Evolutionary conservation across 257 asterid species (phyloP), one percentile per base, ranked within the genome.

Genomic region (Solanum lycopersicoides): DNA sequence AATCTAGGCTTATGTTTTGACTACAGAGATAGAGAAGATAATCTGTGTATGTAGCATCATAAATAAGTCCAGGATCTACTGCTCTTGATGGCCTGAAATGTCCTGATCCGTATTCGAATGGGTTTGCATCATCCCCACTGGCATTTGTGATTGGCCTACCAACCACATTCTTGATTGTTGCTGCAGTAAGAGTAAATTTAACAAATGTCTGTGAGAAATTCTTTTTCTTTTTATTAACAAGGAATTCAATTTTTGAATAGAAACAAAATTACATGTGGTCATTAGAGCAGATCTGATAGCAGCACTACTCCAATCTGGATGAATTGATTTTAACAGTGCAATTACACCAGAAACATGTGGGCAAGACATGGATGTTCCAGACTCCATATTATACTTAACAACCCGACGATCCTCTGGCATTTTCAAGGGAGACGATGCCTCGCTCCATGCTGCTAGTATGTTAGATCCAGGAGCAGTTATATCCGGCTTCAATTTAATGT

Each of bases 351-450:
- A 86, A 11, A 92, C 93, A 44, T 93, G 95, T 6, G 96, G 95
- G 86, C 93, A 92, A 15, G 96, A 73, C 96, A 93, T 92, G 45
- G 96, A 93, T 3, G 94, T 93, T 37, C 95, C 94, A 0, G 93
- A 91, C 0, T 7, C 13, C 3, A 92, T 44, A 0, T 90, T 74
- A n/a, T 69, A 93, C 87, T 91, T 88, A 6, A 87, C 92, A 12
- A 84, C 88, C 84, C 93, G 82, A n/a, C 18, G 28, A 56, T 91
- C 93, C 4, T 30, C 2, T 1, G 88, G 87, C 12, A 87, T 77
- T 0, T 75, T 56, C 12, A 89, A 32, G 25, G 92, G 94, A 32
- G 92, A 86, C 4, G 92, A 63, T 4, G 89, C 93, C 68, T 88
- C 92, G 16, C 88, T 87, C 93, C 94, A 92, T 1, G 93, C 94